These are phyloP conservation scores for Viola pubescens DNA, from an alignment of 441 rosid species.

Conservation along the genomic window DNA sequence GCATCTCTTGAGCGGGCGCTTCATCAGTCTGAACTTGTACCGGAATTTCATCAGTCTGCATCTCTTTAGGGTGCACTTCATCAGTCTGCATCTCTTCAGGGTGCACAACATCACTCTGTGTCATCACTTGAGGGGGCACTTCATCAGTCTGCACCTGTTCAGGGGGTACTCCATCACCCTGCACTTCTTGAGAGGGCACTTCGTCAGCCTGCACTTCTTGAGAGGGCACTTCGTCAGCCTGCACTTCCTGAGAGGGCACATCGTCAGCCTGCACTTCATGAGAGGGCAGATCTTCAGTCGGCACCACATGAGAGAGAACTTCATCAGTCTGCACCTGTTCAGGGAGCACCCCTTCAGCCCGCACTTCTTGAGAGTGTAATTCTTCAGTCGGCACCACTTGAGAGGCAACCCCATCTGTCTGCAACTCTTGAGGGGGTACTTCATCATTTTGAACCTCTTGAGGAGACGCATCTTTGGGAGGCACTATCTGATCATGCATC, in stretches of 20 bases:
- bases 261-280: slow-evolving; percentile 1
- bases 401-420: neutral
- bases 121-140: too few species aligned
- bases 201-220: slow-evolving; percentile 6
- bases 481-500: neutral
- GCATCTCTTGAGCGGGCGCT: slow-evolving; percentile 3
- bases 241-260: neutral
- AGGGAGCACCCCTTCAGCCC: neutral
- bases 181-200: neutral
- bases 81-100: neutral
- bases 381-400: slow-evolving; percentile 2
- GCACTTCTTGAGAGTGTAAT: slow-evolving; percentile 7
- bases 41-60: neutral
- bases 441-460: slow-evolving; percentile 7
- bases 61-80: neutral
- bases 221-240: neutral
- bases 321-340: slow-evolving; percentile 3
- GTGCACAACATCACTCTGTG: too few species aligned
- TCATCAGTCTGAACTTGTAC: neutral
- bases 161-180: neutral
- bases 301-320: neutral
- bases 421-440: slow-evolving; percentile 1
- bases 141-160: slow-evolving; percentile 3
- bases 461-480: neutral
- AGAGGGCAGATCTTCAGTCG: neutral